Conservation (phyloP, 2,329 filamentous ascomycete genomes). For the Magnaporthiopsis rhizophila region DNA sequence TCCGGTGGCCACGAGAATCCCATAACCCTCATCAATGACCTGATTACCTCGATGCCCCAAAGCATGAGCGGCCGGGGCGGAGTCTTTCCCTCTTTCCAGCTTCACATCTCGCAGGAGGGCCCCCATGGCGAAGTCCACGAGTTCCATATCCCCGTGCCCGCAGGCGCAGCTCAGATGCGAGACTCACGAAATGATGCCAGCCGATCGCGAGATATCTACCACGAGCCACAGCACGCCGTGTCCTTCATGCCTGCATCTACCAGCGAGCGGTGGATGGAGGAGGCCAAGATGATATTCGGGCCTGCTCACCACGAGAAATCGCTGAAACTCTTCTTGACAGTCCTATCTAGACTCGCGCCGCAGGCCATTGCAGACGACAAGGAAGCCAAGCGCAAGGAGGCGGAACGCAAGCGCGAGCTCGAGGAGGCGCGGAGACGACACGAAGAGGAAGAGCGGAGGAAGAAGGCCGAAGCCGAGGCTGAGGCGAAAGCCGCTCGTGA, state of each 20-base stretch:
- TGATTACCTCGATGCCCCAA: constrained; percentile 40
- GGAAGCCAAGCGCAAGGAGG: constrained; percentile 45
- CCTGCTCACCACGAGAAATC: constrained; percentile 63
- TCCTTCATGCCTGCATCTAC: constrained; percentile 68
- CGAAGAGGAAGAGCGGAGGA: constrained; percentile 50
- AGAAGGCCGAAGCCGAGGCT: constrained; percentile 33
- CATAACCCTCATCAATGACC: constrained; percentile 48
- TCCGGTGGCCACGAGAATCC: constrained; percentile 37
- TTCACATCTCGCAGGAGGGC: constrained; percentile 47
- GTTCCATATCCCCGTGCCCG: constrained; percentile 31
- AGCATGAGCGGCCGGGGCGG: neutral
- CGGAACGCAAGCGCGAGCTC: constrained; percentile 7
- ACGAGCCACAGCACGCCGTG: constrained; percentile 66
- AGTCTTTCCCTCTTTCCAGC: constrained; percentile 35
- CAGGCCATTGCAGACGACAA: constrained; percentile 66
- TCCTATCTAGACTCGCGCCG: constrained; percentile 70
- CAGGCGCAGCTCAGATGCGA: constrained; percentile 7
- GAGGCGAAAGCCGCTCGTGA: constrained; percentile 59
- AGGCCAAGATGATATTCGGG: neutral
- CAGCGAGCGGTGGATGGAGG: constrained; percentile 57
- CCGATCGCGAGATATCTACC: constrained; percentile 36
- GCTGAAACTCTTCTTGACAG: constrained; percentile 70
- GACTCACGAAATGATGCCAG: neutral
- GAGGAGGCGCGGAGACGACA: constrained; percentile 58
- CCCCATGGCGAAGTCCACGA: constrained; percentile 45